Base-by-base conservation (phyloP, 306 rosid genomes). In the Begonia masoniana region DNA sequence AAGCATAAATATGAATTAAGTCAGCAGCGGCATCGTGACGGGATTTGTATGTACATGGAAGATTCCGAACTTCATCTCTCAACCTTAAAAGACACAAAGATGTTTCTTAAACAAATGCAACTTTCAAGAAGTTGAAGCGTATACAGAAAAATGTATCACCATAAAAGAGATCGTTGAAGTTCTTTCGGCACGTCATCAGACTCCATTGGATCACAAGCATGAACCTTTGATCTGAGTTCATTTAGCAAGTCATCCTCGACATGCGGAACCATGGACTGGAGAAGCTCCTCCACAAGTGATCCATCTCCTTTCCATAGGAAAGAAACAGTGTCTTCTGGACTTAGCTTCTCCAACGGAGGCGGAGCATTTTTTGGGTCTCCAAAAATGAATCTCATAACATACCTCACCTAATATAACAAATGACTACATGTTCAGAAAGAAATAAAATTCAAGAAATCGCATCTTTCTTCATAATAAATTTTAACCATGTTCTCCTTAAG, bases 1-100 rank as follows among this genome's bases (percentile, higher is more conserved):
- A 79, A 65, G 96, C 96, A 51, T 86, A 92, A 64, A 82, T 81
- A 78, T 92, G 99, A 69, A 92, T 87, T 70, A 92, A 74, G 79
- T 92, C 99, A 51, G 99, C 99, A 62, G 99, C 95, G 60, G 99
- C 99, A 66, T 92, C 99, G 51, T 92, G 81, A 75, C 95, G 92
- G 60, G 96, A 83, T 78, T 74, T 92, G 81, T 86, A 83, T 72
- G 99, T 79, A 81, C 96, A 92, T 51, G 76, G 77, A 72, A 92
- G 82, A 75, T 73, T 63, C 59, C 93, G 78, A 70, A 92, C 82
- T 77, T 92, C 99, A 14, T 86, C 99, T 77, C 99, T 92, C 86
- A 92, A 74, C 99, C 99, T 92, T 58, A 35, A 57, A 52, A 41
- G 50, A 10, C 57, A 63, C 68, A 11, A 57, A 57, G 49, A 47